Evolutionary conservation across 129 eudicot species (phyloP).

Genomic region (Chrysanthemum seticuspe): DNA sequence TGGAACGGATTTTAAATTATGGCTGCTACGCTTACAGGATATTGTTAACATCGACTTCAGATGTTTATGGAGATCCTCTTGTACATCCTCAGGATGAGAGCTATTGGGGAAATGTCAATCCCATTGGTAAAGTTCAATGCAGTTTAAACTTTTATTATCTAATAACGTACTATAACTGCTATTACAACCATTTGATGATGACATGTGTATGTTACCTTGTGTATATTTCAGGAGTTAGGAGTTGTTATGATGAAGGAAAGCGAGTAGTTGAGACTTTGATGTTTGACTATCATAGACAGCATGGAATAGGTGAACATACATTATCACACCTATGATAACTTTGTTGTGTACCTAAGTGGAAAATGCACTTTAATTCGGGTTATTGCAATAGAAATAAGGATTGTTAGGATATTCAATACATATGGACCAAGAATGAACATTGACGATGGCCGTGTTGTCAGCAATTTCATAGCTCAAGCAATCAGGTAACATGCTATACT

Average conservation of each 20-base stretch:
- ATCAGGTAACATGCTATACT: too few species aligned
- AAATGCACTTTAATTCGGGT: neutral
- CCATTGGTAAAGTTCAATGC: constrained; percentile 49
- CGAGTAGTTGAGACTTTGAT: constrained; percentile 92
- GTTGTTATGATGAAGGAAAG: constrained; percentile 91
- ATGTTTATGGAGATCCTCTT: constrained; percentile 92
- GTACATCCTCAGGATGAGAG: constrained; percentile 86
- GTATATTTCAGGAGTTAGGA: constrained; percentile 66
- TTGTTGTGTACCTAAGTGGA: neutral
- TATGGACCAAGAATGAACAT: constrained; percentile 91
- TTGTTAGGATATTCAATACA: constrained; percentile 84
- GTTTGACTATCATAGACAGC: constrained; percentile 90
- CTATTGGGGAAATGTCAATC: constrained; percentile 97
- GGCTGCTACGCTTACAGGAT: constrained; percentile 43
- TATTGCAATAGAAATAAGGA: constrained; percentile 57
- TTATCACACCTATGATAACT: neutral
- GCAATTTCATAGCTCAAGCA: too few species aligned
- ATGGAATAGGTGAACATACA: constrained; percentile 49
- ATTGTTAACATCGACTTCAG: constrained; percentile 84
- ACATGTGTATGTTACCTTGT: neutral
- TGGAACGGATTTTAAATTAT: neutral
- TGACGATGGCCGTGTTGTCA: too few species aligned
- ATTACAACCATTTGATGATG: neutral
- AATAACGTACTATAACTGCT: neutral
- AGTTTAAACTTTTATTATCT: neutral